phyloP scores from a whole-genome alignment of 1,139 yeast species.

The Lodderomyces orthopsilosis region DNA sequence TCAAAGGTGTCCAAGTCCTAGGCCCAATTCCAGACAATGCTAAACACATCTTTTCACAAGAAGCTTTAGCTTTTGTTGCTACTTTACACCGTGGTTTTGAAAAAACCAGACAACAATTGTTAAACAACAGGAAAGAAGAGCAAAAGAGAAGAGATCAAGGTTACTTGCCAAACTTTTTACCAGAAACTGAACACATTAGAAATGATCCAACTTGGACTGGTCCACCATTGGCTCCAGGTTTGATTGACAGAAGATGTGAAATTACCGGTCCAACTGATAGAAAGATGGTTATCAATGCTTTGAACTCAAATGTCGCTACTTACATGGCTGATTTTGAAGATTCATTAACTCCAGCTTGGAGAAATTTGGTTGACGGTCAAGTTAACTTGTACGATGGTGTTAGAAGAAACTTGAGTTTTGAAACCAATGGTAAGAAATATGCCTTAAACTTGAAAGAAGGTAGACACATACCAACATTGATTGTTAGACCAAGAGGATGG shows the following conservation, averaged over 20 bases:
- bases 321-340: conserved; percentile 97
- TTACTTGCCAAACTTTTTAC: conserved; percentile 66
- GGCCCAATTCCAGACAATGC: conserved; percentile 63
- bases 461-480: conserved; percentile 58
- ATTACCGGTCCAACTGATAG: conserved; percentile 90
- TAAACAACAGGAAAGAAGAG: conserved; percentile 56
- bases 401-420: conserved; percentile 59
- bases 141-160: conserved; percentile 68
- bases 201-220: conserved; percentile 79
- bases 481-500: conserved; percentile 88
- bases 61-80: conserved; percentile 71
- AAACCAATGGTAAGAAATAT: conserved; percentile 59
- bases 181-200: conserved; percentile 68
- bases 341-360: conserved; percentile 95
- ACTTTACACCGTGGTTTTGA: conserved; percentile 72
- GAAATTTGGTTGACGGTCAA: conserved; percentile 83
- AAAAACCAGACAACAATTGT: conserved; percentile 55
- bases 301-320: conserved; percentile 84
- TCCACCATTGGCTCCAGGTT: conserved; percentile 72
- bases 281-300: conserved; percentile 91
- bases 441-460: conserved; percentile 52
- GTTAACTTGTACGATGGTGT: conserved; percentile 88
- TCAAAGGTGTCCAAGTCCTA: conserved; percentile 63
- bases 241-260: conserved; percentile 76
- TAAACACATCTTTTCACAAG: conserved; percentile 61